Evolutionary conservation across 331 rosid species (phyloP).

Genomic region (Pyrus hybrid): DNA sequence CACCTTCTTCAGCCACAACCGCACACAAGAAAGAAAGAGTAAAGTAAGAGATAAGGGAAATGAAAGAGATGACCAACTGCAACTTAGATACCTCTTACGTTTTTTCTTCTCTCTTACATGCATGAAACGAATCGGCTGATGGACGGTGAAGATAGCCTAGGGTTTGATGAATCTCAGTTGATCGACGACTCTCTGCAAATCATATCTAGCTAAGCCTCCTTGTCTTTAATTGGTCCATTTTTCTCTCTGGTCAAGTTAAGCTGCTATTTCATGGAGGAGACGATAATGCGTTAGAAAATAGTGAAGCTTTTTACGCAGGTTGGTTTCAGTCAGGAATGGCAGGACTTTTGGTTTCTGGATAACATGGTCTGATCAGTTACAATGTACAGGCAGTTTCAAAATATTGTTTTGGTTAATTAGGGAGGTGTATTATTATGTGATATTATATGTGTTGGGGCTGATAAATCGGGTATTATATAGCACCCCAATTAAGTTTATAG

Average conservation of each 20-base stretch:
- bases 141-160: conserved; percentile 6
- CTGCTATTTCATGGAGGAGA: background rate
- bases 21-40: conserved; percentile 6
- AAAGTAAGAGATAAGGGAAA: conserved; percentile 12
- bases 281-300: background rate
- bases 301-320: background rate
- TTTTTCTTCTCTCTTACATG: conserved; percentile 27
- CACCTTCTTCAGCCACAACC: conserved; percentile 26
- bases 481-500: background rate
- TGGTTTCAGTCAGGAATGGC: background rate
- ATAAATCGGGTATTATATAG: background rate
- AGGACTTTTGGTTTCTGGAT: background rate
- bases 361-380: background rate
- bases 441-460: background rate
- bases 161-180: background rate
- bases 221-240: background rate
- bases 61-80: background rate
- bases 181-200: background rate
- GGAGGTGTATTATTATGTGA: background rate
- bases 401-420: background rate
- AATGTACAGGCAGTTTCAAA: background rate
- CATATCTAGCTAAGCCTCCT: background rate
- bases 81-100: background rate
- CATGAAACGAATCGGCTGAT: conserved; percentile 13
- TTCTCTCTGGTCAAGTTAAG: background rate